phyloP scores from a whole-genome alignment of 2,329 filamentous ascomycete species.

The Ustulina deusta region DNA sequence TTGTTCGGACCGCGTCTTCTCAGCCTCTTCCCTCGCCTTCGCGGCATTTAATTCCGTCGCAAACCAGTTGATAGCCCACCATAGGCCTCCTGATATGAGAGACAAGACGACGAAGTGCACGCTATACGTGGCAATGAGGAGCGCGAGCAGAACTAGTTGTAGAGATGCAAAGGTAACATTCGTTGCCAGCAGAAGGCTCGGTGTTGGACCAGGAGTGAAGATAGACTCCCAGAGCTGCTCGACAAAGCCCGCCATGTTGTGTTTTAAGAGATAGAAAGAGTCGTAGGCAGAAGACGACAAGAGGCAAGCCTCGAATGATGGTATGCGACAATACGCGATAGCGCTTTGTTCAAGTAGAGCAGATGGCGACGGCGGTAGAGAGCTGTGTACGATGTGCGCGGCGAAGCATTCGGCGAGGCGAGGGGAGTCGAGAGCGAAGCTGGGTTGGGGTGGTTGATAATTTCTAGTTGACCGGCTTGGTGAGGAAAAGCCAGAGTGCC shows the following conservation, averaged over 20 bases:
- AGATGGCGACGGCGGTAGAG: conserved; percentile 25
- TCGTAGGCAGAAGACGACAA: conserved; percentile 29
- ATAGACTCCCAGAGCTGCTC: conserved; percentile 89
- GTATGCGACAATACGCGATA: conserved; percentile 42
- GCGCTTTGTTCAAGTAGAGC: conserved; percentile 8
- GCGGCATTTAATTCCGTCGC: conserved; percentile 71
- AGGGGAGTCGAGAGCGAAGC: conserved; percentile 18
- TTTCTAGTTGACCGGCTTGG: conserved; percentile 4
- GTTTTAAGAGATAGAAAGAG: conserved; percentile 4
- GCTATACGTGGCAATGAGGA: conserved; percentile 85
- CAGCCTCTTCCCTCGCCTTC: conserved; percentile 58
- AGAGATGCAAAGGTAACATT: conserved; percentile 90
- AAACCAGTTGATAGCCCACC: conserved; percentile 98
- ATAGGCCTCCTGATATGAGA: conserved; percentile 81
- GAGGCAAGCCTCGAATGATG: neutral
- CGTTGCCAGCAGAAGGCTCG: conserved; percentile 87
- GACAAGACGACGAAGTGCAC: conserved; percentile 90
- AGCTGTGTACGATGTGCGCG: conserved; percentile 15
- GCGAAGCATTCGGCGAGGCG: conserved; percentile 12
- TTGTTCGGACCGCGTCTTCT: conserved; percentile 56
- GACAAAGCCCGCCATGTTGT: conserved; percentile 71
- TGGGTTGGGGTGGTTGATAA: conserved; percentile 1
- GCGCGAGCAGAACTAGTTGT: conserved; percentile 79
- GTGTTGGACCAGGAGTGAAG: conserved; percentile 92
- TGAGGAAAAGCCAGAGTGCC: conserved; percentile 16